Conservation (phyloP, 345 rosid species). For the Salix dunnii region DNA sequence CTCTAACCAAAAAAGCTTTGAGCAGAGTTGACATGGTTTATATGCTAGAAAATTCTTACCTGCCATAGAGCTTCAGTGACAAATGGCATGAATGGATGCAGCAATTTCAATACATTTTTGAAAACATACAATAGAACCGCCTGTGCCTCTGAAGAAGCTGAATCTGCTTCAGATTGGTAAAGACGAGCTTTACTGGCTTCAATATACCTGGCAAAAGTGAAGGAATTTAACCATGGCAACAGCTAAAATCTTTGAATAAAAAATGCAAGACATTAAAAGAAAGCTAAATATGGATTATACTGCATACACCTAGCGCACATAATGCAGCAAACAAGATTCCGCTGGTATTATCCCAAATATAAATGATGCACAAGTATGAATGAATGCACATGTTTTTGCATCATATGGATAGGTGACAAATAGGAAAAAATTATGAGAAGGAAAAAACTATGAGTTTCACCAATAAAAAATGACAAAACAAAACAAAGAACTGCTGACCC, state of each 20-base stretch:
- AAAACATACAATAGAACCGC: constrained; percentile 83
- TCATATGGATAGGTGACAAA: background rate
- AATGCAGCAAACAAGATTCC: too few species aligned
- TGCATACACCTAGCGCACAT: background rate
- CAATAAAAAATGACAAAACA: background rate
- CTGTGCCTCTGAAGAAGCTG: constrained; percentile 59
- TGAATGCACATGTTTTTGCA: too few species aligned
- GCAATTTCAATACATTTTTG: constrained; percentile 73
- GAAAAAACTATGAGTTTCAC: background rate
- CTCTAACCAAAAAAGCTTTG: background rate
- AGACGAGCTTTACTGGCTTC: constrained; percentile 95
- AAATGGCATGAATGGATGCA: constrained; percentile 98
- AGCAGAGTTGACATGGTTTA: background rate
- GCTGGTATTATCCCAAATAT: too few species aligned
- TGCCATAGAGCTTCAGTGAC: constrained; percentile 98
- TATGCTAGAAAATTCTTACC: constrained; percentile 35
- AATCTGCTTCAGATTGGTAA: constrained; percentile 49
- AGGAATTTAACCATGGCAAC: constrained; percentile 20
- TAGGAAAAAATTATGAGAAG: background rate
- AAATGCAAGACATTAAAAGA: background rate
- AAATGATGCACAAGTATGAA: background rate
- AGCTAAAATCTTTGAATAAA: background rate
- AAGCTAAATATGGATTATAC: background rate
- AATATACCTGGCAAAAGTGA: constrained; percentile 60
- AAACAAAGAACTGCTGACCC: background rate